These are phyloP conservation scores for Heterobasidion occidentale DNA, from an alignment of 1,284 basidiomycete genomes.

Conservation along the genomic window DNA sequence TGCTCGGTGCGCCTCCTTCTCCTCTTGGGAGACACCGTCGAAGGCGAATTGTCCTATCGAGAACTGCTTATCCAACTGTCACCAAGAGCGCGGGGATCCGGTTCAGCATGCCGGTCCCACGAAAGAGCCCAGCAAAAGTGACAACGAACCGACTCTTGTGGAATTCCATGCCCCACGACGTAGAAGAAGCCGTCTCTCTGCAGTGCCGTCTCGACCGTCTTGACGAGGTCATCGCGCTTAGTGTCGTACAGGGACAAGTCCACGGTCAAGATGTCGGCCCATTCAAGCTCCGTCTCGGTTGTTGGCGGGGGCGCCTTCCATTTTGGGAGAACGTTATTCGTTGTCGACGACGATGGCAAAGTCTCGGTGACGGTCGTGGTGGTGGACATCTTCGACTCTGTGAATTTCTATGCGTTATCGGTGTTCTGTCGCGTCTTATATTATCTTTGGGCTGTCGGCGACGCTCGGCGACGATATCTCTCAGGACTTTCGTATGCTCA, in stretches of 20 bases:
- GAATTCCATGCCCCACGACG: constrained; percentile 26
- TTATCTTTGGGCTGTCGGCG: neutral
- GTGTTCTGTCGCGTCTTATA: neutral
- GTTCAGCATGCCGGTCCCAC: neutral
- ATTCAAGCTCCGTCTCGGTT: constrained; percentile 19
- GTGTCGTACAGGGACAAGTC: constrained; percentile 26
- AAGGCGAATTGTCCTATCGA: constrained; percentile 28
- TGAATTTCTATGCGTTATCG: neutral
- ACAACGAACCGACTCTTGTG: constrained; percentile 18
- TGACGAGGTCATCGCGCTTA: constrained; percentile 19
- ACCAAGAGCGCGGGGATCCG: constrained; percentile 5
- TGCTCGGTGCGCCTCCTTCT: constrained; percentile 25
- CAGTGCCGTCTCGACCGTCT: constrained; percentile 23
- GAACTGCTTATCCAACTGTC: constrained; percentile 21
- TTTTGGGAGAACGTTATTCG: constrained; percentile 5
- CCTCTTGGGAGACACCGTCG: constrained; percentile 24
- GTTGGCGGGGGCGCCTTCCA: constrained; percentile 20
- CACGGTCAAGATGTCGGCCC: constrained; percentile 30
- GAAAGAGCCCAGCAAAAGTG: neutral
- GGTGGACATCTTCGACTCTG: neutral
- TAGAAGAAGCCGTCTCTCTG: constrained; percentile 30
- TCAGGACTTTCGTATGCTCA: neutral
- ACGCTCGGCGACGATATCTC: neutral
- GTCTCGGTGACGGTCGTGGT: neutral
- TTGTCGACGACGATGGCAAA: too few species aligned